A percentile compares a stretch with the other conserved stretches of the same genome.
Evolutionary conservation across 1,284 basidiomycete genomes (phyloP).

Genomic region (Ustilago xerochloae): DNA sequence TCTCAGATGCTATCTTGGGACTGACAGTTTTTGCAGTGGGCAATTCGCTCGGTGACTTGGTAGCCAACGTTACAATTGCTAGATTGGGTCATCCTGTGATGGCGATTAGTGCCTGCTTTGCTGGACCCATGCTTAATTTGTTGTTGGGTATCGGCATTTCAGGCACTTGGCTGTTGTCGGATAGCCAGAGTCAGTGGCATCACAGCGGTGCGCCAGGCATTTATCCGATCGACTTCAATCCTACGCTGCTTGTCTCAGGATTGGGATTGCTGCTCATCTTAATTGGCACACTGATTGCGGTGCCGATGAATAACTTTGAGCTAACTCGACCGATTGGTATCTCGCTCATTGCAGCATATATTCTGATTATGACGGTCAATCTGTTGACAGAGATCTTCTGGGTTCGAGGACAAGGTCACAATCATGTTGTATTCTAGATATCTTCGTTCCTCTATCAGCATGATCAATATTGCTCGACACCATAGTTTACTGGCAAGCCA

Average conservation of each 20-base stretch:
- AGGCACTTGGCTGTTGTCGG: constrained; percentile 69
- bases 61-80: constrained; percentile 87
- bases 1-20: constrained; percentile 97
- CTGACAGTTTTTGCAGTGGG: constrained; percentile 95
- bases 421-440: constrained; percentile 23
- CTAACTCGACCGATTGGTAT: constrained; percentile 83
- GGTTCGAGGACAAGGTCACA: too few species aligned
- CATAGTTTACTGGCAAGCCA: not conserved
- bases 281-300: constrained; percentile 80
- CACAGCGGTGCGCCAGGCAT: constrained; percentile 22
- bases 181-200: constrained; percentile 25
- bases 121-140: constrained; percentile 95
- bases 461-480: too few species aligned
- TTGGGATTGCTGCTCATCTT: constrained; percentile 81
- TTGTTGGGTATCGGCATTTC: constrained; percentile 87
- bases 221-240: constrained; percentile 80
- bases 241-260: constrained; percentile 84
- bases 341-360: constrained; percentile 80
- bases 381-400: constrained; percentile 54
- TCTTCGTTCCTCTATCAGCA: too few species aligned
- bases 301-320: constrained; percentile 84
- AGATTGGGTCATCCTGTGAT: constrained; percentile 64
- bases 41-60: constrained; percentile 93
- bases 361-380: constrained; percentile 58
- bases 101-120: constrained; percentile 88